These are phyloP conservation scores for Spiromastix sp. DNA, from an alignment of 2,329 filamentous ascomycete genomes.

Conservation along the genomic window DNA sequence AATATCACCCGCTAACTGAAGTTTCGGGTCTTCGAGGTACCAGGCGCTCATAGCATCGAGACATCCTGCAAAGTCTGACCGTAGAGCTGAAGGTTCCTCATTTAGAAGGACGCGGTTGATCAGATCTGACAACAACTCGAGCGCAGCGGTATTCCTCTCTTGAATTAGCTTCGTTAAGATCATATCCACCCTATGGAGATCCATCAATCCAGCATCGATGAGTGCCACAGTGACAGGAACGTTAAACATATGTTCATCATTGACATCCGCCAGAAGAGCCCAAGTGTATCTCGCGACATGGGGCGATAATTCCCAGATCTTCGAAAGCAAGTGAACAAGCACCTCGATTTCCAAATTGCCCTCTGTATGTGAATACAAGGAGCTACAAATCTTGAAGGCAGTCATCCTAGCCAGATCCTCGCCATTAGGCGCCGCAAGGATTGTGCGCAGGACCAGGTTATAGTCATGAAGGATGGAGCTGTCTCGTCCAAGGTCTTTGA, in stretches of 20 bases:
- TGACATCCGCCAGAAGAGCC: conserved; percentile 38
- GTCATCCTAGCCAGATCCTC: conserved; percentile 47
- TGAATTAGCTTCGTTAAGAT: conserved; percentile 64
- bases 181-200: conserved; percentile 55
- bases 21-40: conserved; percentile 62
- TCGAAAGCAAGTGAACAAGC: conserved; percentile 49
- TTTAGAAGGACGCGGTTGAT: conserved; percentile 70
- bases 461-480: conserved; percentile 48
- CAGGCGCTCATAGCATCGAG: conserved; percentile 72
- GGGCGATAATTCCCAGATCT: conserved; percentile 52
- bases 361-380: conserved; percentile 46
- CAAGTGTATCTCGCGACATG: conserved; percentile 44
- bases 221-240: conserved; percentile 51
- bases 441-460: conserved; percentile 44
- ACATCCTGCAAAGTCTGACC: conserved; percentile 76
- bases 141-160: conserved; percentile 57
- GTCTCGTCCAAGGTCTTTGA: conserved; percentile 46
- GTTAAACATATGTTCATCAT: conserved; percentile 54
- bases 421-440: conserved; percentile 45
- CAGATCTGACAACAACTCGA: conserved; percentile 71
- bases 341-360: conserved; percentile 52
- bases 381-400: conserved; percentile 46
- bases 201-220: conserved; percentile 49
- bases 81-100: conserved; percentile 65
- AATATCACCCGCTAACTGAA: conserved; percentile 58